Percentiles rank a stretch among this genome's conserved stretches.
Evolutionary conservation across 176 grass and related monocot genomes (phyloP).

Genomic region (Lolium perenne): DNA sequence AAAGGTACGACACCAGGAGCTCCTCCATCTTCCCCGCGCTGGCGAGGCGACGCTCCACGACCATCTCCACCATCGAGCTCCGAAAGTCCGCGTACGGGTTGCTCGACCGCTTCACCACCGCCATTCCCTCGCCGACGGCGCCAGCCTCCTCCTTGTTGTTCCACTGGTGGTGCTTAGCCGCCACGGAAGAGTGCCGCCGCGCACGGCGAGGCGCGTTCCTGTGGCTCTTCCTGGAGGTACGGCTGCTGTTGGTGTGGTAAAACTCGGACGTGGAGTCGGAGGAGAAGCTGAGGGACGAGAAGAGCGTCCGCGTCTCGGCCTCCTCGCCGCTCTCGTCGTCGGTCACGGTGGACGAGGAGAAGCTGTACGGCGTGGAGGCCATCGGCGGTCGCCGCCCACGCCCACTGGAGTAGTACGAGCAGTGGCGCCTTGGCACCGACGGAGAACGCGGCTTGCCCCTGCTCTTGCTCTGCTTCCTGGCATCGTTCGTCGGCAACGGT

Average conservation of each 20-base stretch:
- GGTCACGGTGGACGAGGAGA: too few relatives aligned
- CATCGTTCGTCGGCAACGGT: conserved; percentile 10
- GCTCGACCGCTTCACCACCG: conserved; percentile 83
- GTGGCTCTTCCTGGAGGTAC: conserved; percentile 40
- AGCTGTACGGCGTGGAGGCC: too few relatives aligned
- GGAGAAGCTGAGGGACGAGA: conserved; percentile 84
- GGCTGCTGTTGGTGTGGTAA: conserved; percentile 45
- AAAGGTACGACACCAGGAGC: conserved; percentile 78
- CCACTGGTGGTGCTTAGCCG: not conserved
- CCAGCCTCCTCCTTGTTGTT: not conserved
- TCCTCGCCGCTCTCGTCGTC: conserved; percentile 46
- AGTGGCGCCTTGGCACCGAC: conserved; percentile 45
- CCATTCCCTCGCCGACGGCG: conserved; percentile 15
- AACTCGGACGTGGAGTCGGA: conserved; percentile 75
- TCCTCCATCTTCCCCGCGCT: conserved; percentile 68
- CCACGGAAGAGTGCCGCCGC: conserved; percentile 28
- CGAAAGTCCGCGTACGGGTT: conserved; percentile 89
- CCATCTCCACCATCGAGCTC: conserved; percentile 97
- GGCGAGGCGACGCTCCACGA: conserved; percentile 62
- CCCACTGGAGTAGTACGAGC: conserved; percentile 48
- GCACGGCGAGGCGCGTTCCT: not conserved
- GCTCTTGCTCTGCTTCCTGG: conserved; percentile 35
- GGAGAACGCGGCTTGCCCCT: conserved; percentile 45
- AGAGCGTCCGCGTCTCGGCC: conserved; percentile 64
- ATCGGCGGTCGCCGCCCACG: conserved; percentile 46